Conservation (phyloP, 2,329 filamentous ascomycete species). For the Stagonosporopsis tanaceti region DNA sequence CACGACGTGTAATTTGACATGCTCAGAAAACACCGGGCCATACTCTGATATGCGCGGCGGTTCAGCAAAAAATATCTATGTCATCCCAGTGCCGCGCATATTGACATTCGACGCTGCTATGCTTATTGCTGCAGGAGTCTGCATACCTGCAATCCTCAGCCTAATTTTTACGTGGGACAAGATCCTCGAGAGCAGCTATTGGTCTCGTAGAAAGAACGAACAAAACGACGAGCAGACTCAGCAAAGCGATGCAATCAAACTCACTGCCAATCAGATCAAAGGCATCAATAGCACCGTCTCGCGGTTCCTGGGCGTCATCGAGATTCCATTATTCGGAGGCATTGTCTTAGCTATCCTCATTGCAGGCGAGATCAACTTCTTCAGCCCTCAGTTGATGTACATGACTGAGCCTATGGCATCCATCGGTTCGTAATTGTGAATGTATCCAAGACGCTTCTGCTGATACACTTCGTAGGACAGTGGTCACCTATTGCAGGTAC, state of each 20-base stretch:
- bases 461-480: slow-evolving; percentile 47
- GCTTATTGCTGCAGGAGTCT: slow-evolving; percentile 69
- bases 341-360: slow-evolving; percentile 67
- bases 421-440: slow-evolving; percentile 52
- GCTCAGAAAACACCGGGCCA: slow-evolving; percentile 57
- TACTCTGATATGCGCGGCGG: slow-evolving; percentile 64
- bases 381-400: slow-evolving; percentile 62
- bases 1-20: slow-evolving; percentile 58
- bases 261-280: slow-evolving; percentile 61
- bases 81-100: slow-evolving; percentile 65
- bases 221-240: slow-evolving; percentile 33
- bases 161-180: slow-evolving; percentile 70
- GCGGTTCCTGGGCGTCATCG: slow-evolving; percentile 54
- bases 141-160: slow-evolving; percentile 69
- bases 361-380: slow-evolving; percentile 71
- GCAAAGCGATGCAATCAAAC: slow-evolving; percentile 62
- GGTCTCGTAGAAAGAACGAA: slow-evolving; percentile 47
- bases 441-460: background rate
- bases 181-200: slow-evolving; percentile 66
- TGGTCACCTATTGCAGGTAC: slow-evolving; percentile 69
- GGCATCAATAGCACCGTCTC: slow-evolving; percentile 49
- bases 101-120: slow-evolving; percentile 68
- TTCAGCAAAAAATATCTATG: slow-evolving; percentile 67
- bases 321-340: slow-evolving; percentile 66
- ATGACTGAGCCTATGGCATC: slow-evolving; percentile 70